Base-by-base conservation (phyloP, 805 yeast genomes). In the Nematodospora valgi region DNA sequence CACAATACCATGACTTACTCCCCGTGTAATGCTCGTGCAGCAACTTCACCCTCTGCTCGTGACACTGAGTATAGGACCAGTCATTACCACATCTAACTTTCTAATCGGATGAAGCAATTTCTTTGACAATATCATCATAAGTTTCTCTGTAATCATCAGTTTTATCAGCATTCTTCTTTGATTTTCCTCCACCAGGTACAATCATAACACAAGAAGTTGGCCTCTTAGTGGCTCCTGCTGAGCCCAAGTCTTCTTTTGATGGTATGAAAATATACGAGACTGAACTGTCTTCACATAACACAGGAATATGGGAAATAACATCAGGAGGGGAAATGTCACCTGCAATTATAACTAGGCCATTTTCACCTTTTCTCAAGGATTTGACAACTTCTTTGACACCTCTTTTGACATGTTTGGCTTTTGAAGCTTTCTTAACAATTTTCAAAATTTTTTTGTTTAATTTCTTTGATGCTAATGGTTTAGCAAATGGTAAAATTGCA, bases 311-410 rank as follows among this genome's bases (percentile, higher is more conserved):
- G 28, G 97, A 87, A 49, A 94, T 86, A 30, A 93, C 98, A 60
- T 93, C 99, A 33, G 89, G 78, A 40, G 99, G 99, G 37, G 95
- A 89, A 46, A 94, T 93, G 61, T 93, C 99, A 51, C 98, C 98
- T 22, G 99, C 98, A 64, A 93, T 81, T 48, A 93, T 71, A 26
- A 93, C 98, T 35, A 93, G 74, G 35, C 98, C 99, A 66, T 93
- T 93, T 62, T 89, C 98, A 48, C 98, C 98, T 67, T 93, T 93
- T 72, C 98, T 82, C 45, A 93, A 76, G 15, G 98, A 93, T 70
- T 93, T 93, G 52, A 91, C 98, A 23, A 93, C 98, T 68, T 93
- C 99, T 67, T 93, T 93, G 38, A 93, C 98, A 61, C 99, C 99
- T 68, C 98, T 80, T 69, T 88, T 91, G 50, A 93, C 96, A 64